These are phyloP conservation scores for Colletotrichum somersetense DNA, from an alignment of 2,329 filamentous ascomycete species.

Conservation along the genomic window DNA sequence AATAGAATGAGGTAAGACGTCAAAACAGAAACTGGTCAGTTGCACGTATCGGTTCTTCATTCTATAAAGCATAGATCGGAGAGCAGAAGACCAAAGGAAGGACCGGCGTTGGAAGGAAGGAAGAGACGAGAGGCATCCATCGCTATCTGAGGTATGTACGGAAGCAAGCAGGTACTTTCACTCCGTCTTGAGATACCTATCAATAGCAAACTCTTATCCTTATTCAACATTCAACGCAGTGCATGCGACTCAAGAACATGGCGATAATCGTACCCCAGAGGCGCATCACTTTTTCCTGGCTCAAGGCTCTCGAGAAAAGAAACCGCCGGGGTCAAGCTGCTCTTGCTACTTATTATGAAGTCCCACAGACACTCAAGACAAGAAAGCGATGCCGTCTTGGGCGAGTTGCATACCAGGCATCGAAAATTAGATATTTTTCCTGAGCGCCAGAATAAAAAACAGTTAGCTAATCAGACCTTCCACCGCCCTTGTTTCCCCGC, in stretches of 20 bases:
- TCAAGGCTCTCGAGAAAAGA: background rate
- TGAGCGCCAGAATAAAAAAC: slow-evolving; percentile 26
- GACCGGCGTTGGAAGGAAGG: background rate
- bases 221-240: no score
- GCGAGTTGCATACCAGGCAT: no score
- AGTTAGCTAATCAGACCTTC: no score
- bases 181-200: background rate
- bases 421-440: slow-evolving; percentile 25
- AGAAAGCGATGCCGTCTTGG: background rate
- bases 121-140: background rate
- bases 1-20: background rate
- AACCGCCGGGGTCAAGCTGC: background rate
- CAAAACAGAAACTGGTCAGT: background rate
- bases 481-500: no score
- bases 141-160: background rate
- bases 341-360: background rate
- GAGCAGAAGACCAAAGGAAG: background rate
- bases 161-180: background rate
- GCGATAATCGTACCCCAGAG: background rate
- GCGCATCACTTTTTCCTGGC: background rate
- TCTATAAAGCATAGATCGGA: background rate
- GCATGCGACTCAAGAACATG: background rate
- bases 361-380: background rate
- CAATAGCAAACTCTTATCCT: background rate
- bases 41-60: background rate